phyloP scores from a whole-genome alignment of 371 early-diverging fungal species.

The Coemansia sp. region DNA sequence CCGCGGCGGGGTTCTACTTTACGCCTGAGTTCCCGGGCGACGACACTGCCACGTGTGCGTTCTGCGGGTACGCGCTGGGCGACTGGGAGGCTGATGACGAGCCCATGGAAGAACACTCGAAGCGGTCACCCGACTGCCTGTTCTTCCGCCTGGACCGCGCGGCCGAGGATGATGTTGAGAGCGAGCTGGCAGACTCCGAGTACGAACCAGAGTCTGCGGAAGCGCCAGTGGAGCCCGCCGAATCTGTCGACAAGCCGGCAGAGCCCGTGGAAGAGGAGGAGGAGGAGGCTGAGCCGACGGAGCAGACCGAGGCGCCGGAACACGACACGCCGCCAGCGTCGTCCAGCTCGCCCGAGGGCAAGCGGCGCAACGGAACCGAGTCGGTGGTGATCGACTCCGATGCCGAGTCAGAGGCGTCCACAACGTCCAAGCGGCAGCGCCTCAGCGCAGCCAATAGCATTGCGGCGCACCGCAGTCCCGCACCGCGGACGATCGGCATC shows the following conservation, averaged over 20 bases:
- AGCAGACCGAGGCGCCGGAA: background rate
- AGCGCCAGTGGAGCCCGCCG: too few species aligned
- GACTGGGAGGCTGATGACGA: conserved; percentile 55
- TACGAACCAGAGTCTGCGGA: too few species aligned
- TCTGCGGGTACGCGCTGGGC: conserved; percentile 52
- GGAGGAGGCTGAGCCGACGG: too few species aligned
- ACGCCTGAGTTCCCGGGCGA: conserved; percentile 48
- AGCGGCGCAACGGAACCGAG: background rate
- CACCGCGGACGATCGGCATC: too few species aligned
- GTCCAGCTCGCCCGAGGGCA: background rate
- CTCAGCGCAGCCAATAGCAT: conserved; percentile 5
- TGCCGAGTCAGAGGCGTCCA: conserved; percentile 11
- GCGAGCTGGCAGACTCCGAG: background rate
- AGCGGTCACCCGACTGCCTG: conserved; percentile 40
- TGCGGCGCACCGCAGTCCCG: too few species aligned
- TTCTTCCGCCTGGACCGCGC: conserved; percentile 28
- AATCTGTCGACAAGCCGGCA: too few species aligned
- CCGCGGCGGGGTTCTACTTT: conserved; percentile 54
- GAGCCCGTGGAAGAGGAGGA: too few species aligned
- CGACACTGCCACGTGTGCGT: conserved; percentile 52
- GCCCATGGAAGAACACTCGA: conserved; percentile 44
- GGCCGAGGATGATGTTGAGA: background rate
- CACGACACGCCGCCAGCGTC: background rate
- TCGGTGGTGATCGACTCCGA: background rate
- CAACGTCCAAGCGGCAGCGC: conserved; percentile 37